phyloP scores from a whole-genome alignment of 2,329 filamentous ascomycete species.

The Lomentospora prolificans region DNA sequence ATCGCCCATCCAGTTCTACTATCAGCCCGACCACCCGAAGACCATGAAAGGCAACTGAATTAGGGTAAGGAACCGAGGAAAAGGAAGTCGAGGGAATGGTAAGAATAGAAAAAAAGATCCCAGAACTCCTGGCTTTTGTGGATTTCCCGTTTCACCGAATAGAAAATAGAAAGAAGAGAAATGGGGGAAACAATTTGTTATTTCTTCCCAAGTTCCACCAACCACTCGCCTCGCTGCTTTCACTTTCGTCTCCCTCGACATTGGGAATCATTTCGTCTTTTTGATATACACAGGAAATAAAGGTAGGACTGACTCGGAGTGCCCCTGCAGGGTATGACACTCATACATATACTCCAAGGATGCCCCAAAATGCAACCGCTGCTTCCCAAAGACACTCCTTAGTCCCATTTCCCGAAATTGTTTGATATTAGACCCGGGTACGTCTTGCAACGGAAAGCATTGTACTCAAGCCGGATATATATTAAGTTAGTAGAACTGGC shows the following conservation, averaged over 20 bases:
- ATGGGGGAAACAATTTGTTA: not conserved
- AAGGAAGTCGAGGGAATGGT: not conserved
- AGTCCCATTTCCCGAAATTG: not conserved
- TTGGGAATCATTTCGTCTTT: not conserved
- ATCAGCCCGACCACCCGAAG: no score
- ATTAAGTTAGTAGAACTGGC: conserved; percentile 39
- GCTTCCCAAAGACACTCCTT: not conserved
- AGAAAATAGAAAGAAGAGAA: not conserved
- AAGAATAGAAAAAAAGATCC: conserved; percentile 1
- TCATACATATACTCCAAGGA: not conserved
- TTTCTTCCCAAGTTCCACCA: not conserved
- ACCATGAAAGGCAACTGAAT: not conserved
- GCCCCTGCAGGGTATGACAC: conserved; percentile 1
- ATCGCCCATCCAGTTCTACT: no score
- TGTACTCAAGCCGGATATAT: no score
- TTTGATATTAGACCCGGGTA: not conserved
- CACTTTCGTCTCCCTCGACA: not conserved
- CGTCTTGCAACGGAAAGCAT: no score
- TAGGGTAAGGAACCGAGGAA: not conserved
- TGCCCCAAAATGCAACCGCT: not conserved
- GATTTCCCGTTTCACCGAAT: not conserved
- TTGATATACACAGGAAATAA: conserved; percentile 2
- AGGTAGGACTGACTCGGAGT: not conserved
- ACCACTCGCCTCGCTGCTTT: not conserved
- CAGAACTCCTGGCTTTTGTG: conserved; percentile 2